Base-by-base conservation (phyloP, 345 rosid species). In the Sonneratia alba region DNA sequence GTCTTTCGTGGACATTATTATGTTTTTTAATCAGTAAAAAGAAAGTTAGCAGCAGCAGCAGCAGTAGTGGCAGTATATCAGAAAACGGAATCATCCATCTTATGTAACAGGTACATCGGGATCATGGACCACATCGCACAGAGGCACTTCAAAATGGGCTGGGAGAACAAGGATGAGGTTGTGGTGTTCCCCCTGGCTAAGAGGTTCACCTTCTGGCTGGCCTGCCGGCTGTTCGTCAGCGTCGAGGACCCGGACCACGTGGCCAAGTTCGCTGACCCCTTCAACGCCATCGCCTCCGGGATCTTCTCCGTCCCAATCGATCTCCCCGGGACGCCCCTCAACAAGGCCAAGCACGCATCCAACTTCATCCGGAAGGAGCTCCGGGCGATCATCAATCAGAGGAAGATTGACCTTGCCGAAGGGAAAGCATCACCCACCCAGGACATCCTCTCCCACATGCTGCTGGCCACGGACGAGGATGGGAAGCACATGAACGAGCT, bases 391-490 rank as follows among this genome's bases (percentile, higher is more conserved):
- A 81, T 81, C 49, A 78, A 73, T 63, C 70, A 76, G 68, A 73
- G 81, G 70, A 81, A 78, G 70, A 45, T 66, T 6, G 80, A 81
- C 11, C n/a, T 76, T 18, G 78, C 66, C 1, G 72, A 68, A 34
- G 80, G 75, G 27, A 76, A 37, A 36, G 80, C 76, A 7, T 22
- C 79, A 1, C 2, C 68, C 4, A 67, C 73, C 3, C 75, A 79
- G 45, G 85, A 79, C 59, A 77, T 82, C 67, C 64, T 82, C 67
- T 77, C 79, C 12, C 77, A 79, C 53, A 79, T 82, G 81, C 55
- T 82, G 73, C 16, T 38, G 16, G 55, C 72, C 6, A 36, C 64
- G 6, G 80, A 74, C 47, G 81, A 79, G 36, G 63, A 75, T 14
- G 82, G 85, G 64, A 32, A 49, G 77, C 76, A 22, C 74, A 82